Conservation (phyloP, 2,329 filamentous ascomycete genomes). For the Herpotrichia juniperi region DNA sequence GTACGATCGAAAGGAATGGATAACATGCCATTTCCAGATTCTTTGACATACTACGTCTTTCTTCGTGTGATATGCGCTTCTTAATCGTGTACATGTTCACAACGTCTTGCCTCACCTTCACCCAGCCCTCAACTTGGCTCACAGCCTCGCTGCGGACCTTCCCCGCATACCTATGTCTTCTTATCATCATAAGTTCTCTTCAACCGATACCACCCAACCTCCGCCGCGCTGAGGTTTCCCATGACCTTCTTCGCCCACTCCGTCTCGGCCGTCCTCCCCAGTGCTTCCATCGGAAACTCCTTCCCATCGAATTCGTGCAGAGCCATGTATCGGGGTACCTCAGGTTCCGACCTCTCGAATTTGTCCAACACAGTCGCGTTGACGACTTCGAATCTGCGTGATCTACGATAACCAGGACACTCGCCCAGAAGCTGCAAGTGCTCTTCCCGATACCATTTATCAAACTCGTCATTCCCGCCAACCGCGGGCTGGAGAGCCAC, state of each 20-base stretch:
- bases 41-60: no score
- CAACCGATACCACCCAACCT: slow-evolving; percentile 25
- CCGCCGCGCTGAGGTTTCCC: slow-evolving; percentile 14
- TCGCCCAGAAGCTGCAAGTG: slow-evolving; percentile 16
- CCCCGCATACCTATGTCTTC: slow-evolving; percentile 2
- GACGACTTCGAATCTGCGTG: slow-evolving; percentile 24
- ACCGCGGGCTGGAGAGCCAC: slow-evolving; percentile 10
- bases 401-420: slow-evolving; percentile 23
- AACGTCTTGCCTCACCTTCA: no score
- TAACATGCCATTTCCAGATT: no score
- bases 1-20: not conserved
- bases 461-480: slow-evolving; percentile 18
- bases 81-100: no score
- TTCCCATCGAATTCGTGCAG: slow-evolving; percentile 32
- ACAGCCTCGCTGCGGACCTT: no score
- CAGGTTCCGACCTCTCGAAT: slow-evolving; percentile 19
- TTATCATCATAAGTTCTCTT: slow-evolving; percentile 23
- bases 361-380: slow-evolving; percentile 23
- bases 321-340: slow-evolving; percentile 22
- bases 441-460: slow-evolving; percentile 28
- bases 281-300: slow-evolving; percentile 21
- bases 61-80: no score
- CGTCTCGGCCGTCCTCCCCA: slow-evolving; percentile 19
- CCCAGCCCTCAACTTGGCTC: no score
- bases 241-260: slow-evolving; percentile 31